Base-by-base conservation (phyloP, 805 yeast species). In the Teunomyces tritomae region DNA sequence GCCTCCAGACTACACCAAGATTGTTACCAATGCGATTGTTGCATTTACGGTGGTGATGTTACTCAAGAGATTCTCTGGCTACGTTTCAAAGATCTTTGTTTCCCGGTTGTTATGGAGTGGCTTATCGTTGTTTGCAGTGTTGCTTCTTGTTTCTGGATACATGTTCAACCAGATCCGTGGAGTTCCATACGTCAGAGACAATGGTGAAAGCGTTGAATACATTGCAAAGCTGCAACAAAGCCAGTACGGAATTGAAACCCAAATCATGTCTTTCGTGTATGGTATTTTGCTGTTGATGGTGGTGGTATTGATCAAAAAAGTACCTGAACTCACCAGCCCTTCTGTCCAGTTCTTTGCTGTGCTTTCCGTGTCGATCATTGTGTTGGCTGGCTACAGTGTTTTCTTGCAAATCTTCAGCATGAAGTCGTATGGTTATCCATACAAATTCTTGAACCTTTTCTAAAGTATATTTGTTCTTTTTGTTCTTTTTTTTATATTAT, bases 161-260 rank as follows among this genome's bases (percentile, higher is more conserved):
- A 94, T 94, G 99, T 94, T 83, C 78, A 91, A 89, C 65, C 79
- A 80, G 55, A 94, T 94, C 53, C 82, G 97, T 65, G 78, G 79
- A 33, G 76, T 84, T 5, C 90, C 77, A 68, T 87, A 84, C 61
- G 73, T 84, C 36, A 76, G 77, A 54, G 74, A 71, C 29, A 66
- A 62, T 20, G 58, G 54, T 7, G 63, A 74, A 40, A 46, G 50
- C 1, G 62, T 59, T 3, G 62, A 62, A 7, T 78, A 75, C 53
- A 65, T 77, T 50, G 52, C 63, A 2, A 71, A 74, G 4, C 89
- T 89, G 30, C 90, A 87, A 58, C 87, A 85, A 59, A 72, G 70
- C 44, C 99, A 94, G 67, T 78, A 79, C 44, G 97, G 89, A 6
- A 82, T 86, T 39, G 99, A 94, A 72, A 89, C 97, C 7, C 97